A percentile compares a stretch with the other conserved stretches of the same genome.
Evolutionary conservation across 1,284 basidiomycete species (phyloP).

Genomic region (Tausonia pullulans): DNA sequence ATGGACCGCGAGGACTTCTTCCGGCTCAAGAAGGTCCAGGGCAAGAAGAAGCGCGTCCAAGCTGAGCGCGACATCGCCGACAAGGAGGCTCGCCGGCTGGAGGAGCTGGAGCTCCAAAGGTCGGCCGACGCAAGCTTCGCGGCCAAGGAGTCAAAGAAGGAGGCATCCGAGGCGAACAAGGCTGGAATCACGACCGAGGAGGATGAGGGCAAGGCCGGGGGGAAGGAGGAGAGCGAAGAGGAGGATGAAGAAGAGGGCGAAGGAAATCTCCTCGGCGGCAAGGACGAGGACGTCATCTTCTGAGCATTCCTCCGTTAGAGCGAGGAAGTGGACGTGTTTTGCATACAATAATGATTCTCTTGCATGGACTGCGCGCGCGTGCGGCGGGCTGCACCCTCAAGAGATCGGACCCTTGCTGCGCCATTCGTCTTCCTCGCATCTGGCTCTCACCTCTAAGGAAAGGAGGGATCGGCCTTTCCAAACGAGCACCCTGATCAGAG

Average conservation of each 20-base stretch:
- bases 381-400: too few relatives aligned
- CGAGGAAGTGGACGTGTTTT: too few relatives aligned
- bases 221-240: constrained; percentile 28
- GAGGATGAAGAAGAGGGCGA: constrained; percentile 21
- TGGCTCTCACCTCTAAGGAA: too few relatives aligned
- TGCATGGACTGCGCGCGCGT: too few relatives aligned
- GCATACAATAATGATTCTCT: too few relatives aligned
- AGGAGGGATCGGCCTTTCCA: too few relatives aligned
- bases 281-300: constrained; percentile 88
- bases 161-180: constrained; percentile 23
- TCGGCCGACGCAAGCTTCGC: constrained; percentile 23
- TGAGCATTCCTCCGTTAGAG: constrained; percentile 28
- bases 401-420: too few relatives aligned
- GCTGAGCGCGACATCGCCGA: constrained; percentile 25
- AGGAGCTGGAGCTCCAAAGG: constrained; percentile 22
- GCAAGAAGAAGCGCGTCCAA: constrained; percentile 85
- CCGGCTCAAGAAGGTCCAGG: constrained; percentile 90
- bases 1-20: constrained; percentile 98
- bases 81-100: constrained; percentile 7
- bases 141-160: constrained; percentile 26
- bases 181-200: constrained; percentile 19
- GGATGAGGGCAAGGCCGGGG: constrained; percentile 5
- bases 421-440: too few relatives aligned
- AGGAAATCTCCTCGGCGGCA: constrained; percentile 39
- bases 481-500: too few relatives aligned